phyloP scores from a whole-genome alignment of 352 stramenopile species.

The Globisporangium nodosum region DNA sequence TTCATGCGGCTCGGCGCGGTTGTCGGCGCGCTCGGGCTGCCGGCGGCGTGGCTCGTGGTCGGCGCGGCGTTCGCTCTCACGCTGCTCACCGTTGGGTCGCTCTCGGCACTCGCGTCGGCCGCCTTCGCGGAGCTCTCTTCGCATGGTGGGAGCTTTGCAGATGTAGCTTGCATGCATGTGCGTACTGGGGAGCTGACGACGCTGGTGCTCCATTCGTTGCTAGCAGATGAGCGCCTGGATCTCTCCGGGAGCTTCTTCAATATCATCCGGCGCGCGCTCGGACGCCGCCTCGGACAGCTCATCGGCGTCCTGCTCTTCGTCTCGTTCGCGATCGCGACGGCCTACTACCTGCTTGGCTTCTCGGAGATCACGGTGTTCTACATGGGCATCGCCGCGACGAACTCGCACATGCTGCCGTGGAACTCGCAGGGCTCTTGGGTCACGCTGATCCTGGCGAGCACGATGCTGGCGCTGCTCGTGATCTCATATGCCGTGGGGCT shows the following conservation, averaged over 20 bases:
- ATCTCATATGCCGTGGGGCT: constrained; percentile 13
- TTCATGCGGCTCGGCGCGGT: constrained; percentile 45
- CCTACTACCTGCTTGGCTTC: constrained; percentile 48
- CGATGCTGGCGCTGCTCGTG: constrained; percentile 18
- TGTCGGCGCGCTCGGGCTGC: constrained; percentile 28
- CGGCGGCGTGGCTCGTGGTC: constrained; percentile 20
- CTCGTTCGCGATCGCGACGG: constrained; percentile 27
- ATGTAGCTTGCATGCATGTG: not conserved
- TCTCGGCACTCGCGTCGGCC: constrained; percentile 36
- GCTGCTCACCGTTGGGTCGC: constrained; percentile 40
- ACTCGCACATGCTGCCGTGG: constrained; percentile 27
- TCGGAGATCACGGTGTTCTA: constrained; percentile 43
- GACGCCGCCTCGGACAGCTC: constrained; percentile 25
- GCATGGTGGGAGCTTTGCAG: not conserved
- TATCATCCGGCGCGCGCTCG: constrained; percentile 19
- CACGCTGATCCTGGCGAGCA: constrained; percentile 24
- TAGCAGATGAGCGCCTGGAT: constrained; percentile 5
- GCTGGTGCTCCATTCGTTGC: not conserved
- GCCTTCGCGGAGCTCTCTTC: constrained; percentile 7
- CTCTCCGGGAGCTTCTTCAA: constrained; percentile 23
- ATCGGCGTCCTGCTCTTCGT: constrained; percentile 34
- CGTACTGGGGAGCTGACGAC: not conserved
- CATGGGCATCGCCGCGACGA: constrained; percentile 17
- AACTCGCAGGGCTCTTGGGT: constrained; percentile 27
- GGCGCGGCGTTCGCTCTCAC: constrained; percentile 30